Evolutionary conservation across 768 basidiomycete genomes (phyloP).

Genomic region (Porphyrellus cyaneotinctus): DNA sequence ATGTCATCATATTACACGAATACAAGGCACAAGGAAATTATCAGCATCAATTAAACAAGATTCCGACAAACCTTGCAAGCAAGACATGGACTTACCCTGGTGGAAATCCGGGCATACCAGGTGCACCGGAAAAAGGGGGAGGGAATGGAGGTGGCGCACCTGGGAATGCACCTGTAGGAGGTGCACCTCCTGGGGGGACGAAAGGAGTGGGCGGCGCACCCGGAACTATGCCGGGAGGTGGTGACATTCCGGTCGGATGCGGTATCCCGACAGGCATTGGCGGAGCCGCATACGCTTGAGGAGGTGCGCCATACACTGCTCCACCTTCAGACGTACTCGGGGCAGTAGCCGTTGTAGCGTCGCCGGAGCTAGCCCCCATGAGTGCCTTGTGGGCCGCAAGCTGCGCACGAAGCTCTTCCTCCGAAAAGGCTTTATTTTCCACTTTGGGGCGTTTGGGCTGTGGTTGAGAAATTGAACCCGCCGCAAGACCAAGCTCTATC

Average conservation of each 20-base stretch:
- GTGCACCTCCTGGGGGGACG: conserved; percentile 34
- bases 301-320: conserved; percentile 69
- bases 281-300: conserved; percentile 60
- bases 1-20: conserved; percentile 9
- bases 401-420: conserved; percentile 81
- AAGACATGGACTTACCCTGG: conserved; percentile 45
- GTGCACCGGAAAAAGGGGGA: conserved; percentile 41
- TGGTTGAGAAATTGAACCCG: conserved; percentile 78
- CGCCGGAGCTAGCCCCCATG: conserved; percentile 61
- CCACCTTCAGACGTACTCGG: conserved; percentile 38
- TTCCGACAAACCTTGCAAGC: conserved; percentile 12
- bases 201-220: conserved; percentile 43
- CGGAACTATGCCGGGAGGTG: conserved; percentile 39
- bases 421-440: conserved; percentile 71
- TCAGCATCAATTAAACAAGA: conserved; percentile 20
- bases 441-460: conserved; percentile 77
- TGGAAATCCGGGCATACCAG: conserved; percentile 49
- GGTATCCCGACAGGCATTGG: conserved; percentile 32
- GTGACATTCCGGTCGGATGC: conserved; percentile 30
- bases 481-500: conserved; percentile 82
- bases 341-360: conserved; percentile 31
- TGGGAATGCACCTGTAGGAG: conserved; percentile 38
- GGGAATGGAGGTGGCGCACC: conserved; percentile 36
- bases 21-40: conserved; percentile 7
- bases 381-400: conserved; percentile 87